Evolutionary conservation across 768 basidiomycete species (phyloP).

Genomic region (Suillus clintonianus): DNA sequence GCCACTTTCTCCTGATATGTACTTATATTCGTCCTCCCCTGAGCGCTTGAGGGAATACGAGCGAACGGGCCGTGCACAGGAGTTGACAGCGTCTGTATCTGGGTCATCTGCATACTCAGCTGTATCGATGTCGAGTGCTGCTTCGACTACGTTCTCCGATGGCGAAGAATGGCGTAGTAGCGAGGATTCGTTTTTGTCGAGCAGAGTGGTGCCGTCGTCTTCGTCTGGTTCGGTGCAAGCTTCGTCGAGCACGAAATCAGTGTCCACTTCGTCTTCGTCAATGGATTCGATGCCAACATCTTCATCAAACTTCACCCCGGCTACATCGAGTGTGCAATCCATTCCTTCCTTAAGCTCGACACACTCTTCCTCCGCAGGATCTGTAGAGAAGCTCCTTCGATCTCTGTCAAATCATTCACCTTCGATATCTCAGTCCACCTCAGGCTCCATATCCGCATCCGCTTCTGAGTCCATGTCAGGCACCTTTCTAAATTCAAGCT

Average conservation of each 20-base stretch:
- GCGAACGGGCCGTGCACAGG: slow-evolving; percentile 7
- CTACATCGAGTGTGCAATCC: slow-evolving; percentile 1
- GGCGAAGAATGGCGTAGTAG: not conserved
- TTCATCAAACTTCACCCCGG: not conserved
- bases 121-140: slow-evolving; percentile 15
- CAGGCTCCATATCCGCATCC: slow-evolving; percentile 16
- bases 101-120: slow-evolving; percentile 28
- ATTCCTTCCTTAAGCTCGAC: not conserved
- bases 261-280: not conserved
- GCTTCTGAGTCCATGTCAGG: slow-evolving; percentile 12
- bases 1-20: not conserved
- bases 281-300: not conserved
- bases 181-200: not conserved
- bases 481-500: slow-evolving; percentile 15
- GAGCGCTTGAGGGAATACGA: not conserved
- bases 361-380: not conserved
- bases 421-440: not conserved
- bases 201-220: not conserved
- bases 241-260: not conserved
- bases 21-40: not conserved
- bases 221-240: not conserved
- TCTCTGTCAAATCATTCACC: not conserved
- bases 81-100: slow-evolving; percentile 25
- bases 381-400: not conserved
- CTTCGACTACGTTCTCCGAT: slow-evolving; percentile 18